Evolutionary conservation across 192 early-diverging fungal species (phyloP).

Genomic region (Coemansia sp.): DNA sequence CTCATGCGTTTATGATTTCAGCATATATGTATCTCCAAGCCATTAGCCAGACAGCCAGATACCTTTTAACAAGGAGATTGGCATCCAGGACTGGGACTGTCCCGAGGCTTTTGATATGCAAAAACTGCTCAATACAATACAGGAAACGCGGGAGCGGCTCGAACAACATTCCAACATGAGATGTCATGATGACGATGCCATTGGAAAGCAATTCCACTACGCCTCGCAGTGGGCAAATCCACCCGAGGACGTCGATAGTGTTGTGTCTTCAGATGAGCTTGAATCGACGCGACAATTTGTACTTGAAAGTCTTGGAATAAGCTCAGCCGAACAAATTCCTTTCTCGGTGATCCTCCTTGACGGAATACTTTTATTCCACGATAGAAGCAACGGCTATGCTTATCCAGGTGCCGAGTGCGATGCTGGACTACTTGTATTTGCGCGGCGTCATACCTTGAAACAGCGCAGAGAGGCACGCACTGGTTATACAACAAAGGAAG

Average conservation of each 20-base stretch:
- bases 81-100: constrained; percentile 76
- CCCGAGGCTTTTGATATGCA: constrained; percentile 67
- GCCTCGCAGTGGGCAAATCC: constrained; percentile 55
- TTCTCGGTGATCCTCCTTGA: constrained; percentile 56
- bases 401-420: constrained; percentile 23
- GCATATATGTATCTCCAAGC: neutral
- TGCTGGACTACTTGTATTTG: constrained; percentile 51
- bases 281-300: constrained; percentile 8
- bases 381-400: constrained; percentile 51
- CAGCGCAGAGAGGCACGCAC: constrained; percentile 61
- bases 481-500: constrained; percentile 76
- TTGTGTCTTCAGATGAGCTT: constrained; percentile 12
- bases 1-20: neutral
- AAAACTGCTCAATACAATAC: constrained; percentile 18
- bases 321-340: constrained; percentile 14
- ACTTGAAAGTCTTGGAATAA: constrained; percentile 10
- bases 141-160: constrained; percentile 6
- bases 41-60: constrained; percentile 60
- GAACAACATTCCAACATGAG: neutral
- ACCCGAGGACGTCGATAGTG: constrained; percentile 32
- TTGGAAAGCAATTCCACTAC: constrained; percentile 10
- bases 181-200: neutral
- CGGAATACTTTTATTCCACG: constrained; percentile 77
- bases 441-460: constrained; percentile 63
- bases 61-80: constrained; percentile 59